These are phyloP conservation scores for Rickenella mellea DNA, from an alignment of 768 basidiomycete species.

Conservation along the genomic window DNA sequence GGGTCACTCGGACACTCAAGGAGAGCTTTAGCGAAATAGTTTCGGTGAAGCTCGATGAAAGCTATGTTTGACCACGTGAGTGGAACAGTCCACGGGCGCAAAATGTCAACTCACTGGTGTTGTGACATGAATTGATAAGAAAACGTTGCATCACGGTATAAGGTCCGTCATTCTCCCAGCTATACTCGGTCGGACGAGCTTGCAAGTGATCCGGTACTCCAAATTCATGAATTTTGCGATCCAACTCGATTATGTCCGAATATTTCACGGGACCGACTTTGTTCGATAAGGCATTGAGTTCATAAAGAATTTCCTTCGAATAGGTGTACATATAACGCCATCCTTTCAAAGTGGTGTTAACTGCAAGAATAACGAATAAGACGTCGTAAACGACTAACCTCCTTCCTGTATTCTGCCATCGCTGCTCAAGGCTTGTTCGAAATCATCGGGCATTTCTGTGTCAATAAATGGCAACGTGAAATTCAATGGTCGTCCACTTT, in stretches of 20 bases:
- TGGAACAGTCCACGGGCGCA: too few relatives aligned
- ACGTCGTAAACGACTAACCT: conserved; percentile 17
- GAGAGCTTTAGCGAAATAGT: conserved; percentile 65
- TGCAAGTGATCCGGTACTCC: conserved; percentile 9
- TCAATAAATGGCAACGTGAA: conserved; percentile 59
- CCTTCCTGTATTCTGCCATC: conserved; percentile 44
- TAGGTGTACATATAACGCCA: too few relatives aligned
- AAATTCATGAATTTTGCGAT: conserved; percentile 46
- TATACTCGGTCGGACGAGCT: too few relatives aligned
- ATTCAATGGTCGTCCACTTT: conserved; percentile 66
- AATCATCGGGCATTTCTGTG: conserved; percentile 48
- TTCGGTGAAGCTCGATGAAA: conserved; percentile 54
- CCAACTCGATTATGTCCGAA: conserved; percentile 39
- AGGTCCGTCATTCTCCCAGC: too few relatives aligned
- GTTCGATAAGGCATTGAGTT: too few relatives aligned
- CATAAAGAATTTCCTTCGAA: too few relatives aligned
- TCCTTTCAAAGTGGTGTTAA: too few relatives aligned
- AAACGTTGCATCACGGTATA: too few relatives aligned
- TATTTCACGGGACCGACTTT: conserved; percentile 30
- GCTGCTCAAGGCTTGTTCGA: conserved; percentile 36
- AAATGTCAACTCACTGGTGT: too few relatives aligned
- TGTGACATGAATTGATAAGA: too few relatives aligned
- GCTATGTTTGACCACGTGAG: conserved; percentile 31
- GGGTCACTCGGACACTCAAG: conserved; percentile 60
- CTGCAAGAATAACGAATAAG: too few relatives aligned